Evolutionary conservation across 1,284 basidiomycete genomes (phyloP), one percentile per base, ranked within the genome.

Genomic region (Ustilago bromivora): DNA sequence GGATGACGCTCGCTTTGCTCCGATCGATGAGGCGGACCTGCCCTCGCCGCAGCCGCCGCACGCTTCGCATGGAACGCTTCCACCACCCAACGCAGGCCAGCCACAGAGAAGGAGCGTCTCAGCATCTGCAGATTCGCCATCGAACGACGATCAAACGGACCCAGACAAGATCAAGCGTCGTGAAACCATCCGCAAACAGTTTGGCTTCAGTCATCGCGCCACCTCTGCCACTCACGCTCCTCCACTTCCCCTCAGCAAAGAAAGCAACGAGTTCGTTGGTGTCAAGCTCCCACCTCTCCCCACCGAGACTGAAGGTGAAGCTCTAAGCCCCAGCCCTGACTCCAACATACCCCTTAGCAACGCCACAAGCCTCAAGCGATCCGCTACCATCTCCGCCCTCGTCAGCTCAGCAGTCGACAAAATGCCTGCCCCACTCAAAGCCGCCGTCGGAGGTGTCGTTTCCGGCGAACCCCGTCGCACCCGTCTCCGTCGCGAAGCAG

Each of bases 101-200:
- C 4, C 52, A 28, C 61, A 65, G 73, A 64, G 55, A 19, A 64
- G 63, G 10, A 71, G 65, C 49, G 69, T 71, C 46, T 76, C 73
- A 2, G 61, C 54, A 55, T 58, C 68, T 1, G 8, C 49, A 19
- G 60, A 49, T n/a, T 53, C 51, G 17, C 41, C 41, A 15, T 53
- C 61, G n/a, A 40, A 55, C 32, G 61, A 69, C 1, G 65, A 64
- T 7, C 47, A 61, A 36, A 36, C 66, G 13, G 81, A 84, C 52
- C 67, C 79, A 1, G 80, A 80, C 32, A 70, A 64, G 36, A 68
- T 84, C 56, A 77, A 85, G 69, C 78, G 84, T 31, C 68, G 84
- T 19, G 82, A 84, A 62, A 85, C 82, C 23, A 61, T 85, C 19
- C 82, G 84, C 38, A 78, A 84, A 61, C 83, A 85, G 58, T 85